These are phyloP conservation scores for Aspergillus sparsus DNA, from an alignment of 495 filamentous ascomycete species.

Conservation along the genomic window DNA sequence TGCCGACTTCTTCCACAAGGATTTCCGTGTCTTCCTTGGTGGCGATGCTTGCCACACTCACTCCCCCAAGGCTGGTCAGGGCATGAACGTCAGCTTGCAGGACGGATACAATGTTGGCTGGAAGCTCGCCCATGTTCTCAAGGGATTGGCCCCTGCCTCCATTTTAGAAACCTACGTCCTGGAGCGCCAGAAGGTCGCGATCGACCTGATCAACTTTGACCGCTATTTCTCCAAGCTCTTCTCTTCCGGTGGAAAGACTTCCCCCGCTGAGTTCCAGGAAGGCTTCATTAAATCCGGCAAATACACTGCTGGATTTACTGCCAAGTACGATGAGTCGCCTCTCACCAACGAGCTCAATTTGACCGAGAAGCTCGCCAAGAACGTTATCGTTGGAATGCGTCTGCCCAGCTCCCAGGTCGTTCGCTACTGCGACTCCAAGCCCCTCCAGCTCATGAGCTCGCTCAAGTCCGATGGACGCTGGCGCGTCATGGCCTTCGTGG, in stretches of 20 bases:
- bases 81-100: constrained; percentile 52
- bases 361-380: constrained; percentile 40
- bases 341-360: constrained; percentile 40
- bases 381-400: constrained; percentile 56
- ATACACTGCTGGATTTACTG: constrained; percentile 66
- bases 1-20: constrained; percentile 56
- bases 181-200: constrained; percentile 67
- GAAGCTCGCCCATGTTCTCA: constrained; percentile 71
- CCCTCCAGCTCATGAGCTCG: constrained; percentile 51
- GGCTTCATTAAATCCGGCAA: constrained; percentile 60
- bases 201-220: constrained; percentile 75
- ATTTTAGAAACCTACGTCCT: constrained; percentile 68
- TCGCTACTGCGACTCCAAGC: constrained; percentile 59
- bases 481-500: constrained; percentile 56
- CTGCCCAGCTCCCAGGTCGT: constrained; percentile 62
- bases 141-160: constrained; percentile 53
- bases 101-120: constrained; percentile 72
- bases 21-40: constrained; percentile 55
- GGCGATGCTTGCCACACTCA: constrained; percentile 66
- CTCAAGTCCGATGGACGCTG: constrained; percentile 62
- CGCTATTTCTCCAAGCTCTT: constrained; percentile 65
- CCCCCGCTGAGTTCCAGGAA: constrained; percentile 52
- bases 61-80: constrained; percentile 62
- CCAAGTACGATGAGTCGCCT: constrained; percentile 54
- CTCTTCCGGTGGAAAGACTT: constrained; percentile 43